Evolutionary conservation across 805 yeast genomes (phyloP).

Genomic region (Saccharomycopsis malanga): DNA sequence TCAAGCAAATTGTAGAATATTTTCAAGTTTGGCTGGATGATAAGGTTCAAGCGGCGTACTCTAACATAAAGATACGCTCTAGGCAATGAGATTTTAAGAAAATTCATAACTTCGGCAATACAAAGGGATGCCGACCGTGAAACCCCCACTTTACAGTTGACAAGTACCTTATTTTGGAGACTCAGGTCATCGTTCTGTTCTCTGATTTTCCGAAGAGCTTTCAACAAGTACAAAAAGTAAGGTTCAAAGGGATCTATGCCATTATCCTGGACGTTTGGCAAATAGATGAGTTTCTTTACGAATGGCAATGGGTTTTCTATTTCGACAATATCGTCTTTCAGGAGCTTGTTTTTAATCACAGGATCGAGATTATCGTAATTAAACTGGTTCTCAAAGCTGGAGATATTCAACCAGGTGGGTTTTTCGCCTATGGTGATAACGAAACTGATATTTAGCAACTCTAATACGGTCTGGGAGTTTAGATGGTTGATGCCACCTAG

Average conservation of each 20-base stretch:
- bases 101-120: constrained; percentile 89
- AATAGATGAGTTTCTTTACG: constrained; percentile 36
- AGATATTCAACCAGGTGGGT: constrained; percentile 50
- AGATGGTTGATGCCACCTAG: constrained; percentile 86
- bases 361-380: constrained; percentile 13
- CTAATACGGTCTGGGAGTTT: constrained; percentile 55
- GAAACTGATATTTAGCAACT: constrained; percentile 60
- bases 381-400: constrained; percentile 13
- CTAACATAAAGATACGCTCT: constrained; percentile 86
- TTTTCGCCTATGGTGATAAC: constrained; percentile 85
- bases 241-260: constrained; percentile 62
- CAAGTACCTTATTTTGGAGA: constrained; percentile 38
- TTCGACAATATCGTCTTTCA: constrained; percentile 19
- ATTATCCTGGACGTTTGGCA: constrained; percentile 80
- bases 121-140: constrained; percentile 93
- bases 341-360: constrained; percentile 3
- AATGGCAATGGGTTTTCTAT: constrained; percentile 21
- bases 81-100: constrained; percentile 62
- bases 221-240: constrained; percentile 34
- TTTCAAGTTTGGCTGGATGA: constrained; percentile 88
- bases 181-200: constrained; percentile 48
- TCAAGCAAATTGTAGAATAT: constrained; percentile 86
- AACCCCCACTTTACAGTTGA: constrained; percentile 95
- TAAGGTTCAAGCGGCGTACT: constrained; percentile 81
- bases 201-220: constrained; percentile 16